phyloP scores from a whole-genome alignment of 192 early-diverging fungal genomes.

The Coemansia sp. region DNA sequence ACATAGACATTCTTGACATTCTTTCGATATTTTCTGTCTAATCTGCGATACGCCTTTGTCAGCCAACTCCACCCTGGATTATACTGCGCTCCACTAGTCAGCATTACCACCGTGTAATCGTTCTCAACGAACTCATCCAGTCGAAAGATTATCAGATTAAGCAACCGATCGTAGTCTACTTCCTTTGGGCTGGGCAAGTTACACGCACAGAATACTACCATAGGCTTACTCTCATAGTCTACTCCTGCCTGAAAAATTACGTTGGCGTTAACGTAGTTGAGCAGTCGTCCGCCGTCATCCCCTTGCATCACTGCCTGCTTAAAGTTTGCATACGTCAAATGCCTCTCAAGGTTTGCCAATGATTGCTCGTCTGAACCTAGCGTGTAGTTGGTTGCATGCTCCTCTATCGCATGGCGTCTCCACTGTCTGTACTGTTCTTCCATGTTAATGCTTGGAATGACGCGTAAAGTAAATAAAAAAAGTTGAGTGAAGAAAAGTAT shows the following conservation, averaged over 20 bases:
- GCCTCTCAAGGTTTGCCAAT: slow-evolving; percentile 1
- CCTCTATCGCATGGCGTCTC: slow-evolving; percentile 24
- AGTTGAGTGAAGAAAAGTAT: slow-evolving; percentile 5
- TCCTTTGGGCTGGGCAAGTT: slow-evolving; percentile 70
- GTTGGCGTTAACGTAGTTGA: slow-evolving; percentile 42
- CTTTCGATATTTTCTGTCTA: slow-evolving; percentile 86
- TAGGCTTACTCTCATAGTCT: slow-evolving; percentile 79
- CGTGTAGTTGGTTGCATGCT: slow-evolving; percentile 3
- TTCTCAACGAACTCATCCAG: slow-evolving; percentile 83
- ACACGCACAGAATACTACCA: slow-evolving; percentile 82
- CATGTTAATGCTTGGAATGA: slow-evolving; percentile 15
- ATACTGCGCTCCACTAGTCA: slow-evolving; percentile 70
- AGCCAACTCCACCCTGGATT: slow-evolving; percentile 82
- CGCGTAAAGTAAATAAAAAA: slow-evolving; percentile 7
- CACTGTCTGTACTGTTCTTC: slow-evolving; percentile 46
- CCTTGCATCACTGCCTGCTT: slow-evolving; percentile 40
- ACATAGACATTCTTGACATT: slow-evolving; percentile 89
- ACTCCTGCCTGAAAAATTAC: slow-evolving; percentile 62
- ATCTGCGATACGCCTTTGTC: slow-evolving; percentile 70
- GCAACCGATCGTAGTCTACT: slow-evolving; percentile 77
- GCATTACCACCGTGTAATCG: slow-evolving; percentile 86
- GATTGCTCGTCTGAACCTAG: not conserved
- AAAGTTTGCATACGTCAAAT: slow-evolving; percentile 29
- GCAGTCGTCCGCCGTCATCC: slow-evolving; percentile 37
- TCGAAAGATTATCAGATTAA: slow-evolving; percentile 61